phyloP scores from a whole-genome alignment of 225 moss, liverwort and hornwort species.

The Asterella californica region DNA sequence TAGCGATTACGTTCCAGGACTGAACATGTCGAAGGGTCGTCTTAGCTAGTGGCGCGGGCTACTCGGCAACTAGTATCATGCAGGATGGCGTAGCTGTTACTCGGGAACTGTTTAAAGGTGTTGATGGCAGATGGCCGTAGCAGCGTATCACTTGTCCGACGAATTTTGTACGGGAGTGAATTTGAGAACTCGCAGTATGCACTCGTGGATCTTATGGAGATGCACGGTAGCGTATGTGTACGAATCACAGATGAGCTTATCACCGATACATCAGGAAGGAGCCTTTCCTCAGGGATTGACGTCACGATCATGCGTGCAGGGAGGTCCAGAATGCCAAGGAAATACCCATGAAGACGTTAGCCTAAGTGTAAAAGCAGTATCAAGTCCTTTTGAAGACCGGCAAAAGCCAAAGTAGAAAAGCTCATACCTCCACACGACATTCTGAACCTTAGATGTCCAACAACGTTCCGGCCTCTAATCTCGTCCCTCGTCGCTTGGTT shows the following conservation, averaged over 20 bases:
- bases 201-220: neutral
- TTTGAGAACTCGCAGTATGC: too few relatives aligned
- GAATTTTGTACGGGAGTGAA: too few relatives aligned
- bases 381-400: neutral
- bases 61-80: too few relatives aligned
- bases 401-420: neutral
- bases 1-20: too few relatives aligned
- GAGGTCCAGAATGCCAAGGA: neutral
- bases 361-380: neutral
- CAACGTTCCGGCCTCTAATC: neutral
- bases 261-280: neutral
- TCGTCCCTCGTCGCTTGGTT: neutral
- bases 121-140: too few relatives aligned
- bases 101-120: too few relatives aligned
- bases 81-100: neutral
- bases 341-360: too few relatives aligned
- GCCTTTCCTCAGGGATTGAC: neutral
- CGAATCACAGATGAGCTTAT: neutral
- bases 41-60: too few relatives aligned
- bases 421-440: neutral
- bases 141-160: too few relatives aligned
- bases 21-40: too few relatives aligned
- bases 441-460: neutral
- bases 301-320: neutral
- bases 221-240: neutral